Percentiles rank a stretch among this genome's conserved stretches.
These are phyloP conservation scores for Malassezia caprae DNA, from an alignment of 1,284 basidiomycete genomes.

Conservation along the genomic window DNA sequence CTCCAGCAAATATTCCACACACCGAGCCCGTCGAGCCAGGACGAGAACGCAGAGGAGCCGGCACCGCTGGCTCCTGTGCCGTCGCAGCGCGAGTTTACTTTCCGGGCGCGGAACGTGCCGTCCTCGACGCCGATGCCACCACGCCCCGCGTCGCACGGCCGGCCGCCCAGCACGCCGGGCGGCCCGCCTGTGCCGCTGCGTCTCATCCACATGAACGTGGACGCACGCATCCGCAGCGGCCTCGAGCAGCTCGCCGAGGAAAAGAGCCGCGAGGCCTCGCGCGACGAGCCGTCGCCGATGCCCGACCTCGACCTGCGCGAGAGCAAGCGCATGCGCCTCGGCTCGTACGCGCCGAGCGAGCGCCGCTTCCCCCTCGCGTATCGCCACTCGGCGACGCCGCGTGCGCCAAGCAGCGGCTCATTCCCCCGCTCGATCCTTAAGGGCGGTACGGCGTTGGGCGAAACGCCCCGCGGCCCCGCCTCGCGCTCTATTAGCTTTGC, in stretches of 20 bases:
- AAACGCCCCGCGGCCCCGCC: not conserved
- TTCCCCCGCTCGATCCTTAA: slow-evolving; percentile 21
- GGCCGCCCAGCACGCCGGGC: slow-evolving; percentile 13
- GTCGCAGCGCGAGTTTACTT: not conserved
- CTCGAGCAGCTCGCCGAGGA: slow-evolving; percentile 34
- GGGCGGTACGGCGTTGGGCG: not conserved
- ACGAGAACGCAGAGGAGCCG: slow-evolving; percentile 10
- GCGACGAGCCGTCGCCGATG: slow-evolving; percentile 9
- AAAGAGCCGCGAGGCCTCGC: slow-evolving; percentile 7
- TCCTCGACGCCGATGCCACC: slow-evolving; percentile 13
- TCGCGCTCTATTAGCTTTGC: slow-evolving; percentile 29
- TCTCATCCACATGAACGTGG: slow-evolving; percentile 30
- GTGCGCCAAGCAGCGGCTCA: not conserved
- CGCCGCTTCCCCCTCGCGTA: slow-evolving; percentile 10
- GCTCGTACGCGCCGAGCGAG: slow-evolving; percentile 1
- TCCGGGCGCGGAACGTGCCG: slow-evolving; percentile 6
- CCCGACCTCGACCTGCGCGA: slow-evolving; percentile 22
- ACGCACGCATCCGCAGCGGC: slow-evolving; percentile 25
- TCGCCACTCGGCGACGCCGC: not conserved
- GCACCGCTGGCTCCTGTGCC: not conserved
- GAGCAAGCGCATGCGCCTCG: slow-evolving; percentile 29
- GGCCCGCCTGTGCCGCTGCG: slow-evolving; percentile 32
- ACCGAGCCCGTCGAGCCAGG: slow-evolving; percentile 20
- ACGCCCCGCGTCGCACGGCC: not conserved
- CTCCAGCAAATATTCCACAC: slow-evolving; percentile 42